Evolutionary conservation across 495 filamentous ascomycete genomes (phyloP), one percentile per base, ranked within the genome.

Genomic region (Annulohypoxylon stygium): DNA sequence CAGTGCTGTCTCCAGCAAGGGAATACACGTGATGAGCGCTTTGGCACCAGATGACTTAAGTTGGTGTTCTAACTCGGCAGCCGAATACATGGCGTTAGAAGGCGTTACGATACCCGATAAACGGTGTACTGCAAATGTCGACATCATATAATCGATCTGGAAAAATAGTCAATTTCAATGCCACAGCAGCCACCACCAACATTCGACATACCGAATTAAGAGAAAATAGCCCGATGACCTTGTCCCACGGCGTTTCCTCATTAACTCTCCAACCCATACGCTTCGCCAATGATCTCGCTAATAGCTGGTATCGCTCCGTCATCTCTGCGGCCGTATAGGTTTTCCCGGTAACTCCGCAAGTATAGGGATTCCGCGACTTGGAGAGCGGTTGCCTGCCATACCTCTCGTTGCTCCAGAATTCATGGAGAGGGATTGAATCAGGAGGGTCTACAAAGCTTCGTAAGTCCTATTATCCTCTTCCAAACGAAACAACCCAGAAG

Each of bases 81-180:
- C 87, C 2, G 89, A 91, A 81, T 97, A 97, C 10, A 91, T 90
- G 10, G 94, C 94, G 78, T 96, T 97, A 26, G 92, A 93, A 0
- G 94, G 93, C 0, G 90, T 90, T 4, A 88, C 86, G 45, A 97
- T 87, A 60, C 93, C 94, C 2, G 88, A 90, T 3, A 97, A 80
- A 34, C 90, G 86, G 77, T 97, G 94, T 14, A 91, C 85, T 0
- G 93, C 92, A 87, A 92, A 95, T 14, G 88, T 86, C 10, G 95
- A 83, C 10, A 93, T 87, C 54, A 96, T 67, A 51, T 91, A 93
- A 79, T 97, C 94, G 67, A 97, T 89, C 93, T 97, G 58, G 9
- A 33, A 53, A 36, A n/a, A 43, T 11, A 14, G 43, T 65, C 10
- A 61, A 78, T 36, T 78, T 54, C 23, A 14, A n/a, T 14, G 4